Percentiles rank a stretch among this genome's conserved stretches.
phyloP scores from a whole-genome alignment of 2,329 filamentous ascomycete genomes.

The Onygenales sp. region DNA sequence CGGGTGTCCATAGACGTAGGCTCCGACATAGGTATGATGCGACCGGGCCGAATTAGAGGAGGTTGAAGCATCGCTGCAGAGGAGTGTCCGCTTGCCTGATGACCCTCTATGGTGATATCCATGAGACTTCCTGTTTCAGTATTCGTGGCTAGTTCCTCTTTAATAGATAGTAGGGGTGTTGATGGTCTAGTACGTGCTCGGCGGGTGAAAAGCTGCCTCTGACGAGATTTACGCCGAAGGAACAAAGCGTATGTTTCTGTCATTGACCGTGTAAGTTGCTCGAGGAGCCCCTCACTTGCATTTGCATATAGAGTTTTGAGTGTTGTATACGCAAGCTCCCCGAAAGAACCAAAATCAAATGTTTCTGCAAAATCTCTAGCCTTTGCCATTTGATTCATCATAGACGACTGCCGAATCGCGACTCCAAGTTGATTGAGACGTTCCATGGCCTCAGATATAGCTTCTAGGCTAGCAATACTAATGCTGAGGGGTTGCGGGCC shows the following conservation, averaged over 20 bases:
- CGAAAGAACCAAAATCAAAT: neutral
- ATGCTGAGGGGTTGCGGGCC: neutral
- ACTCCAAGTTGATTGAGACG: neutral
- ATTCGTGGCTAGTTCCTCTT: neutral
- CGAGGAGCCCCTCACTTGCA: neutral
- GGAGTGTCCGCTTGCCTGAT: neutral
- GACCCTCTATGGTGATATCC: neutral
- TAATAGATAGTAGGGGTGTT: neutral
- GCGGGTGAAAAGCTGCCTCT: neutral
- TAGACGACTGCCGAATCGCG: neutral
- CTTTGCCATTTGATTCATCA: neutral
- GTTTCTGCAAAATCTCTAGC: neutral
- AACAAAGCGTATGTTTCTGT: neutral
- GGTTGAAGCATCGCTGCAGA: neutral
- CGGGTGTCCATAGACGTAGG: neutral
- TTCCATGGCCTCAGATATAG: neutral
- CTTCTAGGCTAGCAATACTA: neutral
- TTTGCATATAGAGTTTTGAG: neutral
- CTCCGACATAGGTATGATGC: neutral
- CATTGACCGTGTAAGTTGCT: neutral
- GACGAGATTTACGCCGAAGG: neutral
- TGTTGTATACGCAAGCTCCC: neutral
- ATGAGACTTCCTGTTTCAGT: neutral
- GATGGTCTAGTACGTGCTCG: neutral
- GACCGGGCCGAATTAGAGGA: neutral